Conservation (phyloP, 805 yeast species). For the Starmera quercuum region DNA sequence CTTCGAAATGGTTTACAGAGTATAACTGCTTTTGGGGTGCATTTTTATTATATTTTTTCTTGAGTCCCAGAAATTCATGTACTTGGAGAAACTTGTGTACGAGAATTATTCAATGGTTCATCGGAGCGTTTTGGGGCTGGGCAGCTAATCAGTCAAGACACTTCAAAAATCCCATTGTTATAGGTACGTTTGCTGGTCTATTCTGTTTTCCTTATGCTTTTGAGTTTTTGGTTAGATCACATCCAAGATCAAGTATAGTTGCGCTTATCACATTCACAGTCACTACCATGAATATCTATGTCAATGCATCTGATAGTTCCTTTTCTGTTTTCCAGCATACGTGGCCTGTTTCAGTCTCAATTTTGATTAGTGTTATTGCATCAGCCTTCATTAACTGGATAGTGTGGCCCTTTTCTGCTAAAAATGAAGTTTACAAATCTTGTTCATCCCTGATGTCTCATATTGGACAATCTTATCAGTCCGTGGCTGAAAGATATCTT, state of each 20-base stretch:
- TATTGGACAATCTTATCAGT: constrained; percentile 38
- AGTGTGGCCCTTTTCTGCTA: constrained; percentile 41
- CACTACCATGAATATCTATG: constrained; percentile 25
- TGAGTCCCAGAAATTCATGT: constrained; percentile 34
- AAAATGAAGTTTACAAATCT: constrained; percentile 31
- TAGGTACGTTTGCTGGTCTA: constrained; percentile 31
- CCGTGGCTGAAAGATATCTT: constrained; percentile 38
- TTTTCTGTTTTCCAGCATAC: constrained; percentile 27
- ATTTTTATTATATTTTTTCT: constrained; percentile 24
- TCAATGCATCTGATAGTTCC: constrained; percentile 5
- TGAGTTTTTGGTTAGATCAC: constrained; percentile 26
- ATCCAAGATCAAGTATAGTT: constrained; percentile 36
- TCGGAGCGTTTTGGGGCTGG: constrained; percentile 43
- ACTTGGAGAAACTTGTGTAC: constrained; percentile 25
- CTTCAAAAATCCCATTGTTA: constrained; percentile 29
- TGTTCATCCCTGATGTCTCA: constrained; percentile 32
- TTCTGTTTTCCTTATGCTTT: constrained; percentile 25
- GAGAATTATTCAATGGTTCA: constrained; percentile 26
- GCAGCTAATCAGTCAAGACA: constrained; percentile 32
- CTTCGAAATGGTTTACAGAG: constrained; percentile 33
- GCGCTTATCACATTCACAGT: constrained; percentile 34
- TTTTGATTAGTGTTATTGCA: constrained; percentile 29
- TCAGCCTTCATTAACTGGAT: constrained; percentile 35
- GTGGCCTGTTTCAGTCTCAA: constrained; percentile 32
- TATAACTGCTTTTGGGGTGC: constrained; percentile 39